Percentiles rank a stretch among this genome's conserved stretches.
Evolutionary conservation across 179 eudicot species (phyloP).

Genomic region (Carnegiea gigantea): DNA sequence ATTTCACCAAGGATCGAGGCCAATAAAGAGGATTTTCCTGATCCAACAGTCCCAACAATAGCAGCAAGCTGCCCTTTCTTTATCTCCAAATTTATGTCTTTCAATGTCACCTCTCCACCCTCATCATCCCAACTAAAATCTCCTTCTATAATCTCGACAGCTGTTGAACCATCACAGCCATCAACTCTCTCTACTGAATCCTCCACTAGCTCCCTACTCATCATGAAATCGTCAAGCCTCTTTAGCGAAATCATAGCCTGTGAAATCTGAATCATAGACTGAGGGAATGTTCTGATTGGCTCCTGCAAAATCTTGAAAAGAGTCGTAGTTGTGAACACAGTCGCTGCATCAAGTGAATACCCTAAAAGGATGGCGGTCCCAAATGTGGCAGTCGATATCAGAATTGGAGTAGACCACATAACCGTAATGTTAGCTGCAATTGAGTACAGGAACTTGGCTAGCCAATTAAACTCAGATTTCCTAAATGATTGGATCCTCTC

Average conservation of each 20-base stretch:
- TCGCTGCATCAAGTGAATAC: slow-evolving; percentile 64
- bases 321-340: slow-evolving; percentile 82
- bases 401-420: slow-evolving; percentile 74
- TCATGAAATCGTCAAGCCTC: slow-evolving; percentile 76
- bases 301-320: slow-evolving; percentile 81
- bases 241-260: slow-evolving; percentile 87
- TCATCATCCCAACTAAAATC: slow-evolving; percentile 92
- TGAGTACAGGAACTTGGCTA: slow-evolving; percentile 70
- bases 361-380: slow-evolving; percentile 70
- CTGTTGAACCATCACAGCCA: slow-evolving; percentile 47
- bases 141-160: slow-evolving; percentile 76
- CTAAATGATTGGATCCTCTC: slow-evolving; percentile 60
- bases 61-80: slow-evolving; percentile 82
- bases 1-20: slow-evolving; percentile 90
- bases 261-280: slow-evolving; percentile 85
- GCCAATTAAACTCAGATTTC: slow-evolving; percentile 70
- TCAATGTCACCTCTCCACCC: slow-evolving; percentile 48
- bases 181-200: slow-evolving; percentile 61
- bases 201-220: slow-evolving; percentile 66
- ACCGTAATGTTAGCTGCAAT: slow-evolving; percentile 63
- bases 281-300: slow-evolving; percentile 89
- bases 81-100: slow-evolving; percentile 53
- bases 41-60: slow-evolving; percentile 92
- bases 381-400: slow-evolving; percentile 67
- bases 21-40: slow-evolving; percentile 90